These are phyloP conservation scores for Albatrellus ellisii DNA, from an alignment of 768 basidiomycete species.

Conservation along the genomic window DNA sequence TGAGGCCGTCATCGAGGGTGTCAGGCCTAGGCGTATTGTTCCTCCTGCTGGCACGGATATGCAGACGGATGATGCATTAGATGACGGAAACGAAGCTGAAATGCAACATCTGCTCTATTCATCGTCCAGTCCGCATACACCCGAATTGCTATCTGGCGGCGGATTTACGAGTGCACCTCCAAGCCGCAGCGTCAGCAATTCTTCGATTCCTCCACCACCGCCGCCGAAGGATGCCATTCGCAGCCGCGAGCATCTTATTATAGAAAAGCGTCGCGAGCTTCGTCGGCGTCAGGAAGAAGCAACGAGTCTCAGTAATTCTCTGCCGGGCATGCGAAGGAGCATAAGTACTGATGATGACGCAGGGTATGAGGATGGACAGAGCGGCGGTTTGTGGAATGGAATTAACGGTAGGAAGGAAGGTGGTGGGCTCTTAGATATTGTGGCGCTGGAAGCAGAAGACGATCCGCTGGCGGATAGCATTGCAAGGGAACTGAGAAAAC, in stretches of 20 bases:
- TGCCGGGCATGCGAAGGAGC: constrained; percentile 41
- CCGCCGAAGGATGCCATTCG: constrained; percentile 57
- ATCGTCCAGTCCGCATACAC: constrained; percentile 5
- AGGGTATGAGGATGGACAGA: too few relatives aligned
- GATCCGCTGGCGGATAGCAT: constrained; percentile 57
- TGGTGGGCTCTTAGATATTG: constrained; percentile 26
- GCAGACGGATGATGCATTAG: constrained; percentile 18
- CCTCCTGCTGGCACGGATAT: constrained; percentile 21
- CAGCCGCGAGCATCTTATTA: constrained; percentile 51
- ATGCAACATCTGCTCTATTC: constrained; percentile 1
- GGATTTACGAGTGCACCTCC: constrained; percentile 12
- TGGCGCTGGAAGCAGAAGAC: constrained; percentile 28
- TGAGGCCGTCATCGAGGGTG: constrained; percentile 22
- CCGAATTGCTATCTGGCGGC: constrained; percentile 10
- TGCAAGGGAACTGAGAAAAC: constrained; percentile 54
- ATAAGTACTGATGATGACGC: constrained; percentile 71
- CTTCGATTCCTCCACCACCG: constrained; percentile 30
- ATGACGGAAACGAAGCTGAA: constrained; percentile 6
- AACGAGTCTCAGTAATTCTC: constrained; percentile 15
- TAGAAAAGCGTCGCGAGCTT: constrained; percentile 55
- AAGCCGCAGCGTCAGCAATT: constrained; percentile 30
- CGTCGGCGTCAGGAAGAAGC: constrained; percentile 40
- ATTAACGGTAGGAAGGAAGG: constrained; percentile 15
- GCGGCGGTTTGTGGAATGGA: too few relatives aligned
- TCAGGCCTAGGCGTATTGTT: constrained; percentile 20